Evolutionary conservation across 1,284 basidiomycete genomes (phyloP), one percentile per base, ranked within the genome.

Genomic region (Phaffia rhodozyma): DNA sequence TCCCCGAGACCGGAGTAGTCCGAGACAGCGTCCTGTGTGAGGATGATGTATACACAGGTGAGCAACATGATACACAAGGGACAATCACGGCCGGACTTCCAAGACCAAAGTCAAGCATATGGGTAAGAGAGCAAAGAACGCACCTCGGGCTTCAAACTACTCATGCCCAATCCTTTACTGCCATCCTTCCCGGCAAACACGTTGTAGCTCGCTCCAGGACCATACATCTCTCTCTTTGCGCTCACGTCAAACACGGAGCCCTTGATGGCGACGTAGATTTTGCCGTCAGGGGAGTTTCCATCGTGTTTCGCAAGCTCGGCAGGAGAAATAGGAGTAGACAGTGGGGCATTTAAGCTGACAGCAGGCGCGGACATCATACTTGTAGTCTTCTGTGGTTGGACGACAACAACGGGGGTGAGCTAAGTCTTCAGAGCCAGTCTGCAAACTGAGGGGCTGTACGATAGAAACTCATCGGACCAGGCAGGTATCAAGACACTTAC

Each of bases 151-250:
- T 66, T 66, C 38, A 67, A 49, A 29, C 43, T n/a, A 70, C 75
- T 68, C 81, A 85, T 83, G 21, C 89, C 90, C 1, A 93, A 78
- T 0, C 86, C 90, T 67, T 79, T 83, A 38, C 86, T 89, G 0
- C 84, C 94, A 71, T 97, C 94, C 77, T 91, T 96, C 54, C 92
- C 93, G 13, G 92, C 81, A 70, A 83, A 83, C 43, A 81, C 74
- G 61, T 77, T 71, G 71, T 80, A 81, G 34, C 75, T 72, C 29
- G 67, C 70, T 4, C 76, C 76, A 16, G 70, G 71, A 2, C 75
- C 75, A 68, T 77, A 77, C 75, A 77, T 77, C 64, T 76, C 75
- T 55, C 68, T 68, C 68, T 76, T 76, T 61, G 67, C 63, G 6
- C 71, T 68, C 13, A 77, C 76, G 63, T 77, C 76, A 62, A 74